phyloP scores from a whole-genome alignment of 2,329 filamentous ascomycete species.

The Phialocephala sp. region DNA sequence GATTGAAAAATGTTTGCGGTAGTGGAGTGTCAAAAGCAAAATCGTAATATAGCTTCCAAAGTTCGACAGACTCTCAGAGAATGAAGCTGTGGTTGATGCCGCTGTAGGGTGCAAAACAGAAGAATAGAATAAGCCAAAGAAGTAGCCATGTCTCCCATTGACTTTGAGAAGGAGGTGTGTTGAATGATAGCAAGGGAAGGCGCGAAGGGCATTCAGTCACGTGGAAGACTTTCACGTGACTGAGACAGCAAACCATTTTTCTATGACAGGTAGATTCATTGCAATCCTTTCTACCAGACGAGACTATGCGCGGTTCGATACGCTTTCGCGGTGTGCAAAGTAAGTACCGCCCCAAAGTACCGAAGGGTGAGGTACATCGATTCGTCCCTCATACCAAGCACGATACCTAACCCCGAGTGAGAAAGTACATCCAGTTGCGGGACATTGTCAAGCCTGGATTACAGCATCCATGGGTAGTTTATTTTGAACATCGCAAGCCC shows the following conservation, averaged over 20 bases:
- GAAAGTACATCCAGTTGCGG: too few relatives aligned
- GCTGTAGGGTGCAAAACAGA: background rate
- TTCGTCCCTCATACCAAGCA: too few relatives aligned
- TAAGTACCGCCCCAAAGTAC: too few relatives aligned
- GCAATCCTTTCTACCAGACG: too few relatives aligned
- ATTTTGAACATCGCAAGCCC: too few relatives aligned
- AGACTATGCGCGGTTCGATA: too few relatives aligned
- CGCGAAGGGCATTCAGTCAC: background rate
- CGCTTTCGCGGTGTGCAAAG: too few relatives aligned
- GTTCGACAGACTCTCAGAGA: background rate
- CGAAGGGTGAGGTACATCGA: too few relatives aligned
- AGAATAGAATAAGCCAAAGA: background rate
- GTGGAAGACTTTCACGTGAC: background rate
- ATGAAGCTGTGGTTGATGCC: background rate
- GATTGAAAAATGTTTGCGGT: background rate
- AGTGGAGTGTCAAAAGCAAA: background rate
- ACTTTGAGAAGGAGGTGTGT: background rate
- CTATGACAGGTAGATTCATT: too few relatives aligned
- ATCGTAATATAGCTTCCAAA: background rate
- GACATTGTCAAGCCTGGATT: too few relatives aligned
- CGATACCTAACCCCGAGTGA: too few relatives aligned
- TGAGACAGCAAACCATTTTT: background rate
- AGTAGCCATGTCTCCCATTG: background rate
- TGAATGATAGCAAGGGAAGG: background rate
- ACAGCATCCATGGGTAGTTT: too few relatives aligned